Evolutionary conservation across 148 eudicot species (phyloP).

Genomic region (Rheum nobile): DNA sequence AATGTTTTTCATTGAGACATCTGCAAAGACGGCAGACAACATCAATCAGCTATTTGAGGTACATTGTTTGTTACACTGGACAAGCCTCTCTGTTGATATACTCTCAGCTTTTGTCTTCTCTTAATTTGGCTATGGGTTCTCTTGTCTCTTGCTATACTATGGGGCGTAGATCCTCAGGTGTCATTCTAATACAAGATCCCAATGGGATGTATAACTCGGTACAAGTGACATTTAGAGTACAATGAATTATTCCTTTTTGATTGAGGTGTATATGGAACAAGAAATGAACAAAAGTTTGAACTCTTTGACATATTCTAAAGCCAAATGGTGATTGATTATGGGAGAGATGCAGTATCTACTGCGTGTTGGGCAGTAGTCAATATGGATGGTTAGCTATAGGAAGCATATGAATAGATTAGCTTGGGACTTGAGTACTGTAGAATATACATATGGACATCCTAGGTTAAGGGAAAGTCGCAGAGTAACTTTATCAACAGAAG

Average conservation of each 20-base stretch:
- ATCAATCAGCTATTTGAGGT: slow-evolving; percentile 97
- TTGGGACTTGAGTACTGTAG: neutral
- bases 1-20: slow-evolving; percentile 95
- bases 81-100: neutral
- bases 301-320: neutral
- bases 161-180: neutral
- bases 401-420: neutral
- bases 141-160: neutral
- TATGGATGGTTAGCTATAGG: neutral
- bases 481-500: too few species aligned
- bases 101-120: neutral
- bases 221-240: neutral
- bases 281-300: neutral
- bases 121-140: neutral
- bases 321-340: neutral
- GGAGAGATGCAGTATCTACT: neutral
- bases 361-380: neutral
- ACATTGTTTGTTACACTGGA: neutral
- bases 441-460: too few species aligned
- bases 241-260: neutral
- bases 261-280: neutral
- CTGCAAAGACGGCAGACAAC: slow-evolving; percentile 98
- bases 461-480: too few species aligned
- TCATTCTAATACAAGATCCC: neutral
- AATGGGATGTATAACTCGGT: neutral